These are phyloP conservation scores for Scytalidium lignicola DNA, from an alignment of 2,329 filamentous ascomycete genomes.

Conservation along the genomic window DNA sequence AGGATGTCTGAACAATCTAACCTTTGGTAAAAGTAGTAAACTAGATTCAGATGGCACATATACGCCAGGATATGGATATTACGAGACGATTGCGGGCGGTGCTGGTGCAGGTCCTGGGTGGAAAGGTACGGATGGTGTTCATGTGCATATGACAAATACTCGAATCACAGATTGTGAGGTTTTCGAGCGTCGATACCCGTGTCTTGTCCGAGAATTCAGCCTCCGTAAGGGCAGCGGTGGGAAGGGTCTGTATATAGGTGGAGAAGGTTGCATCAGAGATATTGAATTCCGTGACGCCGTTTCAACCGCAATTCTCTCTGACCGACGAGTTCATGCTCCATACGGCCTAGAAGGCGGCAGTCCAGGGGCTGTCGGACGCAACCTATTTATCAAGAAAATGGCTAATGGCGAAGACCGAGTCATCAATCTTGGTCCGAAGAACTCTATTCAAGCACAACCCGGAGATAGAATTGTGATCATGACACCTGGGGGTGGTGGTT, in stretches of 20 bases:
- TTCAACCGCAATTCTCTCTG: slow-evolving; percentile 71
- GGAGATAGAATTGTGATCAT: slow-evolving; percentile 15
- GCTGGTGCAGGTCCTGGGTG: slow-evolving; percentile 66
- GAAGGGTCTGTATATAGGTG: slow-evolving; percentile 57
- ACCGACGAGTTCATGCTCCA: slow-evolving; percentile 66
- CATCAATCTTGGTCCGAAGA: slow-evolving; percentile 17
- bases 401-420: slow-evolving; percentile 1
- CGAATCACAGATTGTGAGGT: slow-evolving; percentile 74
- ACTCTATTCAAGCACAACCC: slow-evolving; percentile 8
- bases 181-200: slow-evolving; percentile 69
- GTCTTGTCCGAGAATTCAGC: slow-evolving; percentile 63
- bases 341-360: slow-evolving; percentile 79
- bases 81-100: slow-evolving; percentile 75
- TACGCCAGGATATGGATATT: slow-evolving; percentile 74
- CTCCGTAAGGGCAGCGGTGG: slow-evolving; percentile 59
- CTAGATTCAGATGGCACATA: slow-evolving; percentile 43
- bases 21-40: slow-evolving; percentile 71
- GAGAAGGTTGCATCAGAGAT: slow-evolving; percentile 68
- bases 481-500: slow-evolving; percentile 16
- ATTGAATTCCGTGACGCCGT: slow-evolving; percentile 74
- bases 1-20: slow-evolving; percentile 76
- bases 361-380: slow-evolving; percentile 70
- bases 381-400: slow-evolving; percentile 62
- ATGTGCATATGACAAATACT: slow-evolving; percentile 80
- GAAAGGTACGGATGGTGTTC: slow-evolving; percentile 68